These are phyloP conservation scores for Aspergillus novoparasiticus DNA, from an alignment of 2,329 filamentous ascomycete genomes.

Conservation along the genomic window DNA sequence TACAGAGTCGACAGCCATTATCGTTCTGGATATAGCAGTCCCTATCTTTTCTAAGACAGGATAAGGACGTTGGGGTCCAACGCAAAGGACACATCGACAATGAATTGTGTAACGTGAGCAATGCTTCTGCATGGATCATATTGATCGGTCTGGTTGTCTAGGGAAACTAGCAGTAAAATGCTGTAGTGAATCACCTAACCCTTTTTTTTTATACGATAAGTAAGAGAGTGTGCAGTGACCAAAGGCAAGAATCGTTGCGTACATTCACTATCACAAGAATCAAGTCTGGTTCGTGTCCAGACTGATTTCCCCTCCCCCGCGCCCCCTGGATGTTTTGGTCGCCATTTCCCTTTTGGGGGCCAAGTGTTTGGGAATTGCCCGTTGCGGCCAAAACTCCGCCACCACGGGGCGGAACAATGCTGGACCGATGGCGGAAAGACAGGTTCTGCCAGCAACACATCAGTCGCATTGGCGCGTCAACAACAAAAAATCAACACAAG, in stretches of 20 bases:
- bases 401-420: slow-evolving; percentile 30
- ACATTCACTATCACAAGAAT: background rate
- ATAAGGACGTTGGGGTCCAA: background rate
- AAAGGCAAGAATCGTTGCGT: background rate
- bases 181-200: background rate
- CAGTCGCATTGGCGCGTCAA: slow-evolving; percentile 30
- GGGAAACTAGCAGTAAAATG: background rate
- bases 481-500: slow-evolving; percentile 24
- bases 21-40: background rate
- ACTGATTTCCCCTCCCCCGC: slow-evolving; percentile 16
- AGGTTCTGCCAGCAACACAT: slow-evolving; percentile 22
- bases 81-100: background rate
- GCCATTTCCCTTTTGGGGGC: slow-evolving; percentile 22
- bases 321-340: slow-evolving; percentile 23
- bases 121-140: background rate
- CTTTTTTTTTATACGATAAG: background rate
- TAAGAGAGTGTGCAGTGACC: background rate
- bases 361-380: slow-evolving; percentile 38
- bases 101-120: background rate
- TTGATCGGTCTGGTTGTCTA: slow-evolving; percentile 4
- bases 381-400: slow-evolving; percentile 18
- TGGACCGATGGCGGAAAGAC: slow-evolving; percentile 28
- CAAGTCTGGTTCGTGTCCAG: background rate
- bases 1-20: background rate
- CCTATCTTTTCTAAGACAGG: background rate